Base-by-base conservation (phyloP, 1,284 basidiomycete genomes). In the Cystobasidium slooffiae region DNA sequence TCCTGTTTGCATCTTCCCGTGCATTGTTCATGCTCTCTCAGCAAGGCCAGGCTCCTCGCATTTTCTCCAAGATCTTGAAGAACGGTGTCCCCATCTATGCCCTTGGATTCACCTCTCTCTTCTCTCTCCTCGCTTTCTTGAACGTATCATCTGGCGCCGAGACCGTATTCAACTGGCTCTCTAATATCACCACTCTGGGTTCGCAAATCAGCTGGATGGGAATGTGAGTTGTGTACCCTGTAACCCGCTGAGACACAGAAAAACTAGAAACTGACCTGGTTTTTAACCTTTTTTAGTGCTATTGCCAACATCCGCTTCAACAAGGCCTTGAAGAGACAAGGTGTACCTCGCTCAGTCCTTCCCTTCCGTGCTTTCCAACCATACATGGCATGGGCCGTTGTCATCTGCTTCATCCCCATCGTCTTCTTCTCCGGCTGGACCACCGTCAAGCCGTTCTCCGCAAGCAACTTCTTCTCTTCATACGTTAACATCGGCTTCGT, bases 401-500 rank as follows among this genome's bases (percentile, higher is more conserved):
- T 75, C 3, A 39, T 51, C 46, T 43, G 80, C 78, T 78, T 74
- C 14, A 9, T 70, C 31, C 59, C 77, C 74, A 74, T 78, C 74
- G 69, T 77, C 18, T 58, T 79, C 72, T 77, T 76, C 49, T 65
- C 66, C 44, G 78, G 78, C 12, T 79, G 67, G 68, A 64, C 66
- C 10, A 59, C 63, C 9, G 39, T 75, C 49, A 37, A 12, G 9
- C 51, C 51, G 3, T 74, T 74, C 61, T 46, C 52, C n/a, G 53
- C 72, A 20, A 67, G 63, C 43, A 39, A 74, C 55, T 81, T 79
- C 62, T 59, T 93, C 66, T 91, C 91, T 58, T 90, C 88, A 81
- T 94, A 94, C 82, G 80, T 95, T 47, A 91, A 92, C 47, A 83
- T 93, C 59, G 82, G 82, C n/a, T 77, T 91, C 63, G 94, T 93